Conservation (phyloP, 2,329 filamentous ascomycete genomes). For the Fusarium brachygibbosum region DNA sequence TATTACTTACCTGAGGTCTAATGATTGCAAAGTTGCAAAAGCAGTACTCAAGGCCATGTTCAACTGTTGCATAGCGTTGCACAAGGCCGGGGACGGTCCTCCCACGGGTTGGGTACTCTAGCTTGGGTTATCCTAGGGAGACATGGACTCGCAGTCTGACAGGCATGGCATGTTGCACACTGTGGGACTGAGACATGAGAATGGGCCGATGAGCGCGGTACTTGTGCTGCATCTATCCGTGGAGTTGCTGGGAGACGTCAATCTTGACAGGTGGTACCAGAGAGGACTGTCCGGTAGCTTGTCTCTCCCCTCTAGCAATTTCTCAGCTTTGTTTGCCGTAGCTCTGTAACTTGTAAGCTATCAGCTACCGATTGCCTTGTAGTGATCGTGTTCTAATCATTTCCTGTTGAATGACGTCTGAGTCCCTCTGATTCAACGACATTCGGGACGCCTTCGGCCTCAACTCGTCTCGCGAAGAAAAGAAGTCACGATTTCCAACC, state of each 20-base stretch:
- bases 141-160: slow-evolving; percentile 26
- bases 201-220: slow-evolving; percentile 27
- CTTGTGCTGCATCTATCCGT: slow-evolving; percentile 7
- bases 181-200: slow-evolving; percentile 10
- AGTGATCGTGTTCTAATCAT: background rate
- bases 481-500: background rate
- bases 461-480: background rate
- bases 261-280: slow-evolving; percentile 24
- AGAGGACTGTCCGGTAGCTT: background rate
- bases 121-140: background rate
- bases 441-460: slow-evolving; percentile 2
- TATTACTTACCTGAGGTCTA: background rate
- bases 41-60: slow-evolving; percentile 28
- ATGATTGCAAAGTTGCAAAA: slow-evolving; percentile 14
- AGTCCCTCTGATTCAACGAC: background rate
- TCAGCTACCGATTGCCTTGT: background rate
- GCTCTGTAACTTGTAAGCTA: background rate
- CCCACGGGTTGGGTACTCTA: background rate
- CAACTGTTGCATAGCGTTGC: slow-evolving; percentile 20
- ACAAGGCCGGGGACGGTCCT: background rate
- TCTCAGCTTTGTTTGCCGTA: background rate
- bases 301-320: slow-evolving; percentile 5
- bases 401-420: background rate
- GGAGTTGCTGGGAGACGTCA: slow-evolving; percentile 20
- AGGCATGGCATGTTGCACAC: slow-evolving; percentile 25